Evolutionary conservation across 2,329 filamentous ascomycete species (phyloP).

Genomic region (Gremmenia infestans): DNA sequence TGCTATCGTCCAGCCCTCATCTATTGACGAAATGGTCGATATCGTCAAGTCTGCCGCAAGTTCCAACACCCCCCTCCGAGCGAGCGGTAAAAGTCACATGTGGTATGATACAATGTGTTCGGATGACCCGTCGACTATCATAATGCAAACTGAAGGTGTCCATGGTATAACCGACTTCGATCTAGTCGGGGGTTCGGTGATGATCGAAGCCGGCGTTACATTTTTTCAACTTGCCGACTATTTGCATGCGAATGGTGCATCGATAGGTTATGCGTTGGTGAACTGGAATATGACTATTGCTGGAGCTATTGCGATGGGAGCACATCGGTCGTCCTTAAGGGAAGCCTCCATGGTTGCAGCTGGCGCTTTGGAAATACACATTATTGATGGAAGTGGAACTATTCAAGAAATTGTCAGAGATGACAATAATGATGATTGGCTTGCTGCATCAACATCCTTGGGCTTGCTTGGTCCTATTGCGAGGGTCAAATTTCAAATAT

Average conservation of each 20-base stretch:
- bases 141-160: conserved; percentile 14
- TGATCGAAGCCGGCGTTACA: conserved; percentile 18
- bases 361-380: conserved; percentile 14
- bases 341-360: conserved; percentile 18
- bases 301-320: conserved; percentile 19
- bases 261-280: conserved; percentile 16
- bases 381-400: conserved; percentile 14
- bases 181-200: conserved; percentile 8
- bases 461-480: conserved; percentile 16
- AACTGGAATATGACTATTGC: conserved; percentile 22
- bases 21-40: conserved; percentile 13
- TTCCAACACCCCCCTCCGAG: conserved; percentile 12
- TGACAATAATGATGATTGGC: conserved; percentile 14
- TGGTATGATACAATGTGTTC: conserved; percentile 22
- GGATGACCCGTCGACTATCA: conserved; percentile 11
- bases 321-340: conserved; percentile 13
- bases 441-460: conserved; percentile 16
- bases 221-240: conserved; percentile 19
- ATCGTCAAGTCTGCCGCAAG: conserved; percentile 13
- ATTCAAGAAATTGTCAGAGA: conserved; percentile 11
- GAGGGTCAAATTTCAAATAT: conserved; percentile 16
- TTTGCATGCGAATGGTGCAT: conserved; percentile 10
- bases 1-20: conserved; percentile 7
- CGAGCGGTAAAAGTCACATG: conserved; percentile 18
- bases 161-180: conserved; percentile 11